Evolutionary conservation across 2,329 filamentous ascomycete genomes (phyloP), one percentile per base, ranked within the genome.

Genomic region (Fusarium sterilihyphosum): DNA sequence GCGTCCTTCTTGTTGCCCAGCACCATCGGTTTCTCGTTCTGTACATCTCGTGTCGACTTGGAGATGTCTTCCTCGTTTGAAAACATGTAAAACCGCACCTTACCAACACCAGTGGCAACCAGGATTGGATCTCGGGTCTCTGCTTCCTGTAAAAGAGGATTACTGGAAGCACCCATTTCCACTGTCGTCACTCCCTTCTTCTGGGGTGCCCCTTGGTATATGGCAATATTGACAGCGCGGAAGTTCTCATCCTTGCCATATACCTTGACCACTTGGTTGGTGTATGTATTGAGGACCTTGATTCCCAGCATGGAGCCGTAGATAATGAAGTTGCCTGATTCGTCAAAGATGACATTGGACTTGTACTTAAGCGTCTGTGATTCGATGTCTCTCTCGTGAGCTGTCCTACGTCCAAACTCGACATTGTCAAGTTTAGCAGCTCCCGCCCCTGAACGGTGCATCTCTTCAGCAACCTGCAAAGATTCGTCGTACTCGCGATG

Each of bases 21-120:
- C 60, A 91, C 88, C 4, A 90, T 92, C 1, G 96, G 96, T 77
- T 95, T 95, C 84, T 99, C 96, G 81, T 99, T 99, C 77, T 98
- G 95, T 17, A 99, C 88, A 81, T 99, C 96, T 75, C 96, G 92
- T 41, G 92, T 92, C 13, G 93, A 92, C 82, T 96, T 97, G 75
- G 92, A 92, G 59, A 96, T 88, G 31, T 94, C 93, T 43, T 92
- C 90, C 44, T 98, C 93, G 82, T 98, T 97, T 41, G 94, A 98
- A 83, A 98, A 99, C 91, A 98, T 95, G 88, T 98, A 99, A 85
- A 99, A 99, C 46, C 97, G 93, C 35, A 93, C 90, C 84, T 98
- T 98, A 72, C 92, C 93, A 52, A 93, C 92, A 2, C 92, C 96
- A 1, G 96, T 98, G 16, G 90, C 88, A 50, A 97, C 89, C 13